phyloP scores from a whole-genome alignment of 2,329 filamentous ascomycete species.

The Calonectria hawksworthii region DNA sequence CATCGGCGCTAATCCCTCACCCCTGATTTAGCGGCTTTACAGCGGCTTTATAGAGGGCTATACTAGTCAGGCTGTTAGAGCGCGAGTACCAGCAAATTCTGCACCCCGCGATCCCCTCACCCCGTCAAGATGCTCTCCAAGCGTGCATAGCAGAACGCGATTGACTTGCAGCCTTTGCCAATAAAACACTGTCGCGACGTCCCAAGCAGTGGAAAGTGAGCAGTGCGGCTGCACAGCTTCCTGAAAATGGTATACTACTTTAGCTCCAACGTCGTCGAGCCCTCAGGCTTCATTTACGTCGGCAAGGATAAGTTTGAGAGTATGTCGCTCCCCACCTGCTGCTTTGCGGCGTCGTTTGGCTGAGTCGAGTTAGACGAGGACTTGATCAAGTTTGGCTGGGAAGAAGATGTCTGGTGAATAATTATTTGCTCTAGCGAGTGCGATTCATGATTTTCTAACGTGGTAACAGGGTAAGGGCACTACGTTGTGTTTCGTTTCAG shows the following conservation, averaged over 20 bases:
- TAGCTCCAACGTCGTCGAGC: conserved; percentile 85
- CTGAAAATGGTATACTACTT: conserved; percentile 94
- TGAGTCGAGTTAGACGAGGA: conserved; percentile 82
- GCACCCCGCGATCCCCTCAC: conserved; percentile 39
- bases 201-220: neutral
- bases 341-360: conserved; percentile 26
- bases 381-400: conserved; percentile 92
- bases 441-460: conserved; percentile 25
- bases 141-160: neutral
- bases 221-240: neutral
- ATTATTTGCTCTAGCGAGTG: neutral
- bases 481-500: neutral
- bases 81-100: conserved; percentile 37
- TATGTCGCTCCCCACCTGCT: conserved; percentile 61
- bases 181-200: neutral
- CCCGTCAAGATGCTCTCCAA: neutral
- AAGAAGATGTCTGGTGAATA: conserved; percentile 91
- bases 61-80: conserved; percentile 32
- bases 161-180: neutral
- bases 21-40: neutral
- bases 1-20: neutral
- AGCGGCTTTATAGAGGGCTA: neutral
- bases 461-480: conserved; percentile 34
- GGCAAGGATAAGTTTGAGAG: conserved; percentile 99
- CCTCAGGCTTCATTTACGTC: conserved; percentile 91